phyloP scores from a whole-genome alignment of 805 yeast genomes.

The Yarrowia osloensis region DNA sequence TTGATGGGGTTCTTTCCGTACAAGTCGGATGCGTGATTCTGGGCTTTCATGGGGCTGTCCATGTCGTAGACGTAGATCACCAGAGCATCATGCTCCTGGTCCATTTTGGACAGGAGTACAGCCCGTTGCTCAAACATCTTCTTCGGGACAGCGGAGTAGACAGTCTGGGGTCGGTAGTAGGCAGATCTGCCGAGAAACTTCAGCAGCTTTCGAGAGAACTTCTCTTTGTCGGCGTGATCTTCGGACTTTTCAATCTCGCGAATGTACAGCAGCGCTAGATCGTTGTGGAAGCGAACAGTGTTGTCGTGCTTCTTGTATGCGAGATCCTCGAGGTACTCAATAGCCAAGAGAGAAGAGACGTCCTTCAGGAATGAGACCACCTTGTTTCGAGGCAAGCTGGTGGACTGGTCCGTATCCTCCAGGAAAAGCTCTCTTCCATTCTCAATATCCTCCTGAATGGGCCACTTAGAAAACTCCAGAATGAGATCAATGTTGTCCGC shows the following conservation, averaged over 20 bases:
- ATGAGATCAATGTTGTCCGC: conserved; percentile 52
- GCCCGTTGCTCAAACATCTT: conserved; percentile 51
- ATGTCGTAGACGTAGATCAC: conserved; percentile 61
- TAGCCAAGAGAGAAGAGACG: conserved; percentile 40
- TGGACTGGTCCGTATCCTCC: conserved; percentile 63
- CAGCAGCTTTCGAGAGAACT: conserved; percentile 41
- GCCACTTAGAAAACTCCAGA: conserved; percentile 57
- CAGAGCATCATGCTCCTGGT: conserved; percentile 54
- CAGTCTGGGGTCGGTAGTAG: conserved; percentile 45
- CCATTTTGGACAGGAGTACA: conserved; percentile 58
- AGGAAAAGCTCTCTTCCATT: conserved; percentile 59
- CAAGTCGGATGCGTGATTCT: conserved; percentile 58
- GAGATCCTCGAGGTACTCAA: conserved; percentile 56
- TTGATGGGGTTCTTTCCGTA: conserved; percentile 44
- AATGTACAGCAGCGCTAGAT: conserved; percentile 51
- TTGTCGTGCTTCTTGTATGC: conserved; percentile 47
- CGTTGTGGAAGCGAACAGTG: conserved; percentile 47
- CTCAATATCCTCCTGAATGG: conserved; percentile 46
- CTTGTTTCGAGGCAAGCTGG: conserved; percentile 54
- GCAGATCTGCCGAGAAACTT: conserved; percentile 44
- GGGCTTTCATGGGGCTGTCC: conserved; percentile 58
- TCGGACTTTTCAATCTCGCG: conserved; percentile 35
- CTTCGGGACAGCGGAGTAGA: conserved; percentile 13
- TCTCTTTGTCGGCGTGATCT: conserved; percentile 35
- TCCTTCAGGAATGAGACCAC: conserved; percentile 56